These are phyloP conservation scores for Setaria italica DNA, from an alignment of 202 grass and related monocot genomes.

Conservation along the genomic window DNA sequence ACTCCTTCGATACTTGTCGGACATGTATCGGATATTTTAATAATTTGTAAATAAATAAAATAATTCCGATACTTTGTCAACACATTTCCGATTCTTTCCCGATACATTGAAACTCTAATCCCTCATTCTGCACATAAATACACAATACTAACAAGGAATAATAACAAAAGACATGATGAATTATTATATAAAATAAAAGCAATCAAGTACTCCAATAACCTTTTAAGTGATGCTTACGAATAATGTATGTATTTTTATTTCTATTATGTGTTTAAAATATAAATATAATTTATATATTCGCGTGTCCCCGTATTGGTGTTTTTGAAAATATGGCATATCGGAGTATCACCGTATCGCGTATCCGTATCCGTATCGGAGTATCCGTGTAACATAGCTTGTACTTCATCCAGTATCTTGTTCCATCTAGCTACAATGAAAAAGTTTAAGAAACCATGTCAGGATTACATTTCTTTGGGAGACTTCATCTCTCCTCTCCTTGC, in stretches of 20 bases:
- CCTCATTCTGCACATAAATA: neutral
- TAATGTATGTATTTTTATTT: too few species aligned
- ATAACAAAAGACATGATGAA: too few species aligned
- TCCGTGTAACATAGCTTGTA: neutral
- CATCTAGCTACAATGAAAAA: conserved; percentile 79
- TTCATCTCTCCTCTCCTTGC: conserved; percentile 36
- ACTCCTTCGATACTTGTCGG: neutral
- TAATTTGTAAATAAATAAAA: neutral
- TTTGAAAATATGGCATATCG: too few species aligned
- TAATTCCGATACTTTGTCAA: neutral
- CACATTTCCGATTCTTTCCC: neutral
- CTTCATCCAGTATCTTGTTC: conserved; percentile 72
- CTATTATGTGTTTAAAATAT: too few species aligned
- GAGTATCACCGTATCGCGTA: too few species aligned
- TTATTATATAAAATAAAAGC: too few species aligned
- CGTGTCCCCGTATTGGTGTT: too few species aligned
- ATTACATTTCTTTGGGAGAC: conserved; percentile 13
- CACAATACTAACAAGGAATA: too few species aligned
- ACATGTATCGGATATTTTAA: neutral
- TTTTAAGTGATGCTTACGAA: too few species aligned
- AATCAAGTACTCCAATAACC: too few species aligned
- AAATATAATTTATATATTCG: too few species aligned
- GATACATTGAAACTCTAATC: neutral
- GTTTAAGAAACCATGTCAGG: conserved; percentile 62
- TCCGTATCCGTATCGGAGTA: too few species aligned